Evolutionary conservation across 192 early-diverging fungal species (phyloP).

Genomic region (Chytriomyces sp.): DNA sequence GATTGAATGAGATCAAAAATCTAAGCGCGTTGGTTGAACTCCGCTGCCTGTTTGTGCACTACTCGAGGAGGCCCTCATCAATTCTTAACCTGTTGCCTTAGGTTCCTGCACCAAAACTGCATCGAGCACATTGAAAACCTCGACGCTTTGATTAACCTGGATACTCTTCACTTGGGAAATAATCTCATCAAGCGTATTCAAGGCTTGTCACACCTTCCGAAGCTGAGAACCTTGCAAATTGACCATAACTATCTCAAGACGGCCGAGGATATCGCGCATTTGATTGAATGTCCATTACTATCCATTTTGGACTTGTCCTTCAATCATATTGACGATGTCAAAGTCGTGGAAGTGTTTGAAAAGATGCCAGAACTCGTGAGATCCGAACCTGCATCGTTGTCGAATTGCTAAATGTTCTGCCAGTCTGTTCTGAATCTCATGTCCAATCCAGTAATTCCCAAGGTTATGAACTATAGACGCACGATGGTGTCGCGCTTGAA

Average conservation of each 20-base stretch:
- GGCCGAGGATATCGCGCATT: slow-evolving; percentile 42
- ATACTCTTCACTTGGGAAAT: slow-evolving; percentile 59
- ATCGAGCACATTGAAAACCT: slow-evolving; percentile 54
- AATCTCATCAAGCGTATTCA: slow-evolving; percentile 56
- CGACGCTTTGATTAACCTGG: slow-evolving; percentile 37
- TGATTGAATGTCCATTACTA: slow-evolving; percentile 43
- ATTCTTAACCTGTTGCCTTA: slow-evolving; percentile 15
- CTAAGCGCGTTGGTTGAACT: slow-evolving; percentile 44
- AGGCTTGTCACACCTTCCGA: slow-evolving; percentile 28
- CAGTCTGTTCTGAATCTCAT: slow-evolving; percentile 64
- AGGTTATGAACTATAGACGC: slow-evolving; percentile 59
- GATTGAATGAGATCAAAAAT: slow-evolving; percentile 51
- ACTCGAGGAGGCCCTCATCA: neutral
- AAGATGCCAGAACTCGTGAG: slow-evolving; percentile 59
- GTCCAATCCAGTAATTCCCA: slow-evolving; percentile 58
- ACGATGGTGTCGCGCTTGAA: slow-evolving; percentile 45
- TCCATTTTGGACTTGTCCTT: slow-evolving; percentile 54
- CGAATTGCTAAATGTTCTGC: slow-evolving; percentile 3
- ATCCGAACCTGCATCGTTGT: neutral
- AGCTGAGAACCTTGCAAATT: slow-evolving; percentile 55
- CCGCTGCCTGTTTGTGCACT: slow-evolving; percentile 47
- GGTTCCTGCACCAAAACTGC: slow-evolving; percentile 64
- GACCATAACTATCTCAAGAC: slow-evolving; percentile 54
- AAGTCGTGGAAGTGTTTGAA: slow-evolving; percentile 52
- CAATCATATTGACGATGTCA: slow-evolving; percentile 61